A percentile compares a stretch with the other conserved stretches of the same genome.
These are phyloP conservation scores for Piper longum DNA, from an alignment of 164 flowering plant species.

Conservation along the genomic window DNA sequence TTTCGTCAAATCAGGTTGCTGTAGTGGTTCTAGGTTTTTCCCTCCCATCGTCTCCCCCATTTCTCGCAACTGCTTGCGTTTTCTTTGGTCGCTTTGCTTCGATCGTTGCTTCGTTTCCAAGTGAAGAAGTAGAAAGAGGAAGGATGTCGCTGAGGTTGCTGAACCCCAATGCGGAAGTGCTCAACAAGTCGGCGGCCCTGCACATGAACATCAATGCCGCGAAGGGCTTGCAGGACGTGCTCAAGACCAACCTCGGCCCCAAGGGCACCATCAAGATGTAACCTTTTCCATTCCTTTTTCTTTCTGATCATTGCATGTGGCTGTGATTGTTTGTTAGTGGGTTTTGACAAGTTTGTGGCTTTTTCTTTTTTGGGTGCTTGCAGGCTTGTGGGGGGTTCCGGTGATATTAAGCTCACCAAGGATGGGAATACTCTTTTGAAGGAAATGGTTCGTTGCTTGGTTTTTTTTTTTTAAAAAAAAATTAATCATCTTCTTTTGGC, in stretches of 20 bases:
- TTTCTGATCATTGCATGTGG: not conserved
- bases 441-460: constrained; percentile 67
- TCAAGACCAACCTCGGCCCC: constrained; percentile 93
- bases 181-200: constrained; percentile 90
- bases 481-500: not conserved
- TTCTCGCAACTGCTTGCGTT: no score
- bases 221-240: constrained; percentile 90
- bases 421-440: constrained; percentile 95
- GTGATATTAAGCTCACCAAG: constrained; percentile 92
- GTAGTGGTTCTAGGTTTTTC: no score
- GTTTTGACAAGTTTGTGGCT: not conserved
- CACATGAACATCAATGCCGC: constrained; percentile 98
- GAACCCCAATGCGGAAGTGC: constrained; percentile 95
- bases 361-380: not conserved
- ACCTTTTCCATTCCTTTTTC: not conserved
- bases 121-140: not conserved
- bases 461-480: not conserved
- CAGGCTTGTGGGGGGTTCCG: constrained; percentile 99
- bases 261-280: constrained; percentile 98
- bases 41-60: no score
- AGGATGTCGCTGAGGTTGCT: constrained; percentile 68
- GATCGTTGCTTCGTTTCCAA: not conserved
- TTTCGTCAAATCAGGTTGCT: no score
- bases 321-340: not conserved
- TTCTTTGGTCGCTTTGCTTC: not conserved